Evolutionary conservation across 441 rosid genomes (phyloP).

Genomic region (Corymbia citriodora): DNA sequence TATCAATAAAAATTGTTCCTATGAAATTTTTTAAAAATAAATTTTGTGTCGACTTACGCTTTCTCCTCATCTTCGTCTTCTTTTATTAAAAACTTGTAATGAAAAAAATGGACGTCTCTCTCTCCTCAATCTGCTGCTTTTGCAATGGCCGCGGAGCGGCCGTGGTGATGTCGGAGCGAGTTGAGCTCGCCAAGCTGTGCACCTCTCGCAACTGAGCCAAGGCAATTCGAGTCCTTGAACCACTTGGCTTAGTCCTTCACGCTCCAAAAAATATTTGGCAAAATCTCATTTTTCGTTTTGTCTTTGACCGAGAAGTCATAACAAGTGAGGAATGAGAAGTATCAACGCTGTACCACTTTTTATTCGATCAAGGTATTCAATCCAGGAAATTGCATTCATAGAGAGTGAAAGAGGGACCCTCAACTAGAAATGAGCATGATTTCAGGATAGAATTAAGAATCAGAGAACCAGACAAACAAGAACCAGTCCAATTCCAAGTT

Average conservation of each 20-base stretch:
- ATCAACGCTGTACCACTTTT: no score
- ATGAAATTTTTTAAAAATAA: accelerated
- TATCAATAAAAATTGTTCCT: background rate
- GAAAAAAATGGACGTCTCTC: no score
- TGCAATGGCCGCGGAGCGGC: background rate
- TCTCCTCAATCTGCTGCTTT: background rate
- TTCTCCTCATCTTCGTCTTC: no score
- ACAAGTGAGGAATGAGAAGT: no score
- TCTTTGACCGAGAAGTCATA: no score
- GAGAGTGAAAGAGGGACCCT: background rate
- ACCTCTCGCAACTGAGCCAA: background rate
- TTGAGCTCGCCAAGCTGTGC: background rate
- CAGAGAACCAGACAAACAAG: no score
- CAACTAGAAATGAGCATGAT: background rate
- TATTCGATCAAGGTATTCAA: background rate
- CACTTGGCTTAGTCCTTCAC: background rate
- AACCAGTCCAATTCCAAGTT: no score
- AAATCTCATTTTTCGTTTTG: background rate
- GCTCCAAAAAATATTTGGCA: background rate
- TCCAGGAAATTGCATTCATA: background rate
- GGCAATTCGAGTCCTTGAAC: background rate
- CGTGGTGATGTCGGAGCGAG: background rate
- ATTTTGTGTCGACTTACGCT: no score
- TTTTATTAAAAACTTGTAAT: no score
- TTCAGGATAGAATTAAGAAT: no score